Base-by-base conservation (phyloP, 2,329 filamentous ascomycete species). In the Dothideomycetes sp. region DNA sequence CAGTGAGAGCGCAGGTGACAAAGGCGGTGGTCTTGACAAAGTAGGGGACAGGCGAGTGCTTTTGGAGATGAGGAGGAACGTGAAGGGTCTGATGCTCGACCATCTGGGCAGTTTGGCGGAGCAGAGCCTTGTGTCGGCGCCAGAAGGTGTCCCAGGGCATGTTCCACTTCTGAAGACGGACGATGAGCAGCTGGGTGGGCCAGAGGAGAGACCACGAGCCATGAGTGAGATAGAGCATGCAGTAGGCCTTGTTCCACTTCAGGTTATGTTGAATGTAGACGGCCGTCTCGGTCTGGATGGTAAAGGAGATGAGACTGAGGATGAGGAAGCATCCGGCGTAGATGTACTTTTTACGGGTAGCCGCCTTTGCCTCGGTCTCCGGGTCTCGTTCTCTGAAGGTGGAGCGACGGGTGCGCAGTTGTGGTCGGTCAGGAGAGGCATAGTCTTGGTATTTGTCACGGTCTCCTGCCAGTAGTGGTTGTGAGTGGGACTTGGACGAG, bases 191-290 rank as follows among this genome's bases (percentile, higher is more conserved):
- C 61, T 94, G 87, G 9, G 75, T 65, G 0, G 88, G 89, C 85
- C 87, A 98, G 17, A 98, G 72, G 36, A 96, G 63, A 8, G 80
- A 61, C 91, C 91, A 98, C 2, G 87, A 94, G 40, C 89, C 84
- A 64, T 98, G 91, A 9, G 91, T 98, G 49, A 98, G 72, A 63
- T 94, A 82, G 32, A 98, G 77, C 91, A 98, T 98, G 69, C 86
- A 94, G 66, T 95, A 98, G n/a, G 91, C 85, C 68, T 98, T 98
- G 65, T 93, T 77, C 91, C 91, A 98, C 47, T 83, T 79, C 47
- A 95, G 65, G 44, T 91, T 79, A 58, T 89, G 81, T 65, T 96
- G 89, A 45, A 98, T 91, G 64, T 95, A 88, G 8, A 93, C 80
- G 9, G 88, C 89, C 39, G 94, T 86, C 69, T 96, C 89, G 3